These are phyloP conservation scores for Gnaphalium uliginosum DNA, from an alignment of 129 eudicot genomes.

Conservation along the genomic window DNA sequence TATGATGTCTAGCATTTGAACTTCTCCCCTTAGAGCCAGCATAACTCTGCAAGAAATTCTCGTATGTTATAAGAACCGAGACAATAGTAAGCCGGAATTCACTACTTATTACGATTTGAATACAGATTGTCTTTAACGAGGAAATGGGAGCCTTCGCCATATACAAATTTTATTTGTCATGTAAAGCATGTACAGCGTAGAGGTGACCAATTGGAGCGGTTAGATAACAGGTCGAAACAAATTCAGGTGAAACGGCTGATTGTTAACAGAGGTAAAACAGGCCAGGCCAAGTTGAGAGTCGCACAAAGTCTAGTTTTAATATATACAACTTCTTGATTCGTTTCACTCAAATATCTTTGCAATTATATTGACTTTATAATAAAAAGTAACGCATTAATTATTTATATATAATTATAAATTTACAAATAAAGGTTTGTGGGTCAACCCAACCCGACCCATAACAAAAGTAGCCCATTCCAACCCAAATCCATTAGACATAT, in stretches of 20 bases:
- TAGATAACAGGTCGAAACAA: neutral
- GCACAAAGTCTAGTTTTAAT: neutral
- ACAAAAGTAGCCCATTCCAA: neutral
- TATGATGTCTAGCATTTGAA: conserved; percentile 33
- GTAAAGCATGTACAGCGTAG: neutral
- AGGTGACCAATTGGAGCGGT: neutral
- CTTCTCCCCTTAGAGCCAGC: conserved; percentile 28
- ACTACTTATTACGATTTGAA: neutral
- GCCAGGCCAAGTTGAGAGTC: neutral
- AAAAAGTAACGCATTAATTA: neutral
- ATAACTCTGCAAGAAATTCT: conserved; percentile 24
- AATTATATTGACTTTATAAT: neutral
- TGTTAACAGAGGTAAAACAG: neutral
- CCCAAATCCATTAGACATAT: conserved; percentile 5
- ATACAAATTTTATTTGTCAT: neutral
- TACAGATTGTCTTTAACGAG: neutral
- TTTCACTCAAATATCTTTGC: neutral
- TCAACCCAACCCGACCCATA: neutral
- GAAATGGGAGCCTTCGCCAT: neutral
- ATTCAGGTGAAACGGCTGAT: neutral
- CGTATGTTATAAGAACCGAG: neutral
- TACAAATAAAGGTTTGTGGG: neutral
- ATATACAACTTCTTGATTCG: neutral
- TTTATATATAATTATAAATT: neutral
- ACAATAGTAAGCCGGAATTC: neutral